Conservation (phyloP, 2,329 filamentous ascomycete genomes). For the Alternaria tenuissima region DNA sequence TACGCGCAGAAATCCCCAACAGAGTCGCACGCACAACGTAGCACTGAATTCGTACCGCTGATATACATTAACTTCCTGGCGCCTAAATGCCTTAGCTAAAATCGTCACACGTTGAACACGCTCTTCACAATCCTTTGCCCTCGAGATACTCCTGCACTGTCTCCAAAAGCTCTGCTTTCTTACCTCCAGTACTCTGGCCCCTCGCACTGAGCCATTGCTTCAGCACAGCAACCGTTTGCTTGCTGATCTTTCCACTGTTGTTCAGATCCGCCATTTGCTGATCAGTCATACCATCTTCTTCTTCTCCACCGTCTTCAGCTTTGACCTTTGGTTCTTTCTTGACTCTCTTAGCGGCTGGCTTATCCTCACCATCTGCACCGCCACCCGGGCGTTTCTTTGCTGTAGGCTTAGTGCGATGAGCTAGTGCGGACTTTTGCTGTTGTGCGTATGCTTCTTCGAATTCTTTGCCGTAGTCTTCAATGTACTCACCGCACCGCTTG, state of each 20-base stretch:
- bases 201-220: conserved; percentile 44
- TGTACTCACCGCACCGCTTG: conserved; percentile 80
- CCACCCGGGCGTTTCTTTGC: conserved; percentile 54
- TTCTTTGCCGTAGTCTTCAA: conserved; percentile 77
- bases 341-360: conserved; percentile 32
- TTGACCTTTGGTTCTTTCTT: conserved; percentile 41
- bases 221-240: conserved; percentile 48
- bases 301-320: conserved; percentile 25
- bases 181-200: conserved; percentile 34
- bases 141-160: conserved; percentile 35
- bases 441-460: conserved; percentile 67
- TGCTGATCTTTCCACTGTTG: conserved; percentile 55
- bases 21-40: too few species aligned
- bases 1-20: too few species aligned
- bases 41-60: too few species aligned
- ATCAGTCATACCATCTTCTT: conserved; percentile 49
- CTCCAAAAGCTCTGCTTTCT: conserved; percentile 51
- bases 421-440: conserved; percentile 51
- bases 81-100: too few species aligned
- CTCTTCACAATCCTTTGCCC: neutral
- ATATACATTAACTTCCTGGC: too few species aligned
- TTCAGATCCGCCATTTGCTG: conserved; percentile 56
- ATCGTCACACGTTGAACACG: too few species aligned
- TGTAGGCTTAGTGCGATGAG: conserved; percentile 52
- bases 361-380: conserved; percentile 19